Conservation (phyloP, 345 rosid species). For the Chamaenerion angustifolium region DNA sequence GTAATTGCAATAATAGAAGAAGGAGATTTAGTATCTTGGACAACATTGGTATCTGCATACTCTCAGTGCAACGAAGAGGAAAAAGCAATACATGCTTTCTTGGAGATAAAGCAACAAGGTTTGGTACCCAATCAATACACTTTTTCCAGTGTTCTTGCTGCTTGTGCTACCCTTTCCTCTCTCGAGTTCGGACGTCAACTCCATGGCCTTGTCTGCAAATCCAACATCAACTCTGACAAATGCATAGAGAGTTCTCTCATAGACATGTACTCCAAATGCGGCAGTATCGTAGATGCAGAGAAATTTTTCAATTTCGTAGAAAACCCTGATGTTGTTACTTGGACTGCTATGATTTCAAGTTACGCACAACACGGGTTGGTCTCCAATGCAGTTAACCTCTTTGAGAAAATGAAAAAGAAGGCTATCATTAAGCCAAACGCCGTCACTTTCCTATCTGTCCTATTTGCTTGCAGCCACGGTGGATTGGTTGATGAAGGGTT, state of each 20-base stretch:
- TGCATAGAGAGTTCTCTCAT: slow-evolving; percentile 41
- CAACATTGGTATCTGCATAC: slow-evolving; percentile 43
- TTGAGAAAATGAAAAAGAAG: slow-evolving; percentile 22
- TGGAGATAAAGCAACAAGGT: slow-evolving; percentile 32
- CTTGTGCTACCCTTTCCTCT: slow-evolving; percentile 38
- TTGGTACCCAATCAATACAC: slow-evolving; percentile 42
- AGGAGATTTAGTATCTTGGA: slow-evolving; percentile 49
- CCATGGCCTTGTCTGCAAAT: slow-evolving; percentile 34
- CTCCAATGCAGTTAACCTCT: slow-evolving; percentile 26
- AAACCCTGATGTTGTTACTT: slow-evolving; percentile 32
- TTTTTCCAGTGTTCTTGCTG: slow-evolving; percentile 32
- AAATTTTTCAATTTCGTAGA: slow-evolving; percentile 22
- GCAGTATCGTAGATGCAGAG: slow-evolving; percentile 33
- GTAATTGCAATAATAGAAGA: slow-evolving; percentile 5
- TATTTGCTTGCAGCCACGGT: slow-evolving; percentile 58
- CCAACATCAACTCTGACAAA: slow-evolving; percentile 22
- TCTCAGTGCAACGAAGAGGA: slow-evolving; percentile 29
- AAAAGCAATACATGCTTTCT: slow-evolving; percentile 30
- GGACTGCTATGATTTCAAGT: slow-evolving; percentile 45
- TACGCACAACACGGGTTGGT: slow-evolving; percentile 48
- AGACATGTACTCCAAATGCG: slow-evolving; percentile 59
- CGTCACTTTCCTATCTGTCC: slow-evolving; percentile 39
- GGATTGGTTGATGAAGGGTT: slow-evolving; percentile 45
- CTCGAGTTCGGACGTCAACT: slow-evolving; percentile 33
- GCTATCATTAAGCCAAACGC: slow-evolving; percentile 28